phyloP scores from a whole-genome alignment of 2,329 filamentous ascomycete genomes.

The Diplodia corticola region DNA sequence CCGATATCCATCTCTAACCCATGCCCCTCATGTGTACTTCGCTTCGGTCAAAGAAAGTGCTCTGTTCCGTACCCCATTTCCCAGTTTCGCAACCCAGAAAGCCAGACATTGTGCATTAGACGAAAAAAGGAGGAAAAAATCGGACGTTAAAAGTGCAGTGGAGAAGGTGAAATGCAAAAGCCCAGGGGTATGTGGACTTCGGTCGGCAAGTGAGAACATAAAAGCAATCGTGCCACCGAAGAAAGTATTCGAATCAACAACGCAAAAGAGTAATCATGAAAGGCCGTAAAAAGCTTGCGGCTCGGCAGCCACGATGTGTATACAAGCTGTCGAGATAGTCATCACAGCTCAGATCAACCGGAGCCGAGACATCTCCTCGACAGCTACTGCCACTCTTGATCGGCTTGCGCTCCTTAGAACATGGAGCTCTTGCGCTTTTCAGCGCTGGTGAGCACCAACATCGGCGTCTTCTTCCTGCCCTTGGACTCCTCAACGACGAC shows the following conservation, averaged over 20 bases:
- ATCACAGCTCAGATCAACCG: constrained; percentile 26
- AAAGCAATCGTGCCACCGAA: constrained; percentile 5
- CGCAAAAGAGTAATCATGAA: constrained; percentile 36
- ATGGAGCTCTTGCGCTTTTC: constrained; percentile 83
- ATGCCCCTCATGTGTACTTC: neutral
- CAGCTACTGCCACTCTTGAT: constrained; percentile 25
- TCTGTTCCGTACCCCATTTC: constrained; percentile 12
- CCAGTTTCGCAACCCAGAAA: constrained; percentile 7
- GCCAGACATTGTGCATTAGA: constrained; percentile 13
- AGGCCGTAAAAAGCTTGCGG: constrained; percentile 37
- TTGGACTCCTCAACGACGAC: constrained; percentile 56
- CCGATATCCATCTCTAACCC: neutral
- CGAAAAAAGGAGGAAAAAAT: constrained; percentile 11
- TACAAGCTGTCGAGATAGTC: constrained; percentile 35
- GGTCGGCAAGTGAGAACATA: neutral
- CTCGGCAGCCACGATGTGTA: constrained; percentile 32
- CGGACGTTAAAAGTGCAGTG: constrained; percentile 14
- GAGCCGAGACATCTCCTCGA: constrained; percentile 25
- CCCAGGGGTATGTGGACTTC: neutral
- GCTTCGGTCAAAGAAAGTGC: constrained; percentile 9
- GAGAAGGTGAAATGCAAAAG: constrained; percentile 9
- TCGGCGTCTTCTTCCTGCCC: constrained; percentile 75
- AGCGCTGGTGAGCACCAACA: constrained; percentile 82
- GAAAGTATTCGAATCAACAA: constrained; percentile 27
- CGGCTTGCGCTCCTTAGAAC: constrained; percentile 46